These are phyloP conservation scores for Ambrosia trifida DNA, from an alignment of 129 eudicot genomes.

Conservation along the genomic window DNA sequence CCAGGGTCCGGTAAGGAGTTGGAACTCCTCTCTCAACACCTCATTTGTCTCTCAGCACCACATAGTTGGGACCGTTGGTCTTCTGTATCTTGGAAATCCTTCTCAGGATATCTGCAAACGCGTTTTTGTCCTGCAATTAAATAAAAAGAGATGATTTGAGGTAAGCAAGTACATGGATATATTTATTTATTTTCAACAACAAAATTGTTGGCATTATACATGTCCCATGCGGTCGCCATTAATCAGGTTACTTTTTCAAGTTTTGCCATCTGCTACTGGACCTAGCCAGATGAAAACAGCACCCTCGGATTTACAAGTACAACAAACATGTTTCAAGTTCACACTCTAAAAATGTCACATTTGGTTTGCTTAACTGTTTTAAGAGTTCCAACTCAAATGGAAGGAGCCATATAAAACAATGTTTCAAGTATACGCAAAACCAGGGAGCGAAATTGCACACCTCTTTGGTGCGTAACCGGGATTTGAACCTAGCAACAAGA, in stretches of 20 bases:
- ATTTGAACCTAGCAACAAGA: constrained; percentile 81
- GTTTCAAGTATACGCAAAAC: not conserved
- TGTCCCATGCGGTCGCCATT: too few species aligned
- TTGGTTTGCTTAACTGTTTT: too few species aligned
- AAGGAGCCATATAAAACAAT: not conserved
- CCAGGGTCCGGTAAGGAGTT: not conserved
- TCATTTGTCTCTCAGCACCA: constrained; percentile 71
- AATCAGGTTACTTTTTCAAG: too few species aligned
- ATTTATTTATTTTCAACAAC: too few species aligned
- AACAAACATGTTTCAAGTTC: too few species aligned
- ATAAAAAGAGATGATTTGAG: not conserved
- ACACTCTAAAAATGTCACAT: too few species aligned
- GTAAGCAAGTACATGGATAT: too few species aligned
- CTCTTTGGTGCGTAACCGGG: constrained; percentile 73
- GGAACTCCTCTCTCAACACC: not conserved
- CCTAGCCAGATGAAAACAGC: too few species aligned
- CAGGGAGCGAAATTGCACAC: constrained; percentile 26
- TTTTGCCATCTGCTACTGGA: too few species aligned
- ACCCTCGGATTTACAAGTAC: too few species aligned
- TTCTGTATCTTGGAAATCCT: constrained; percentile 92
- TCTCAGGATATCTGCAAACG: constrained; percentile 77
- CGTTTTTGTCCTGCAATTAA: constrained; percentile 72
- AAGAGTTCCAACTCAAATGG: not conserved
- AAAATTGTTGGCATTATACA: too few species aligned
- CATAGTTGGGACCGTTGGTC: constrained; percentile 66